phyloP scores from a whole-genome alignment of 805 yeast genomes.

The Saturnispora diversa region DNA sequence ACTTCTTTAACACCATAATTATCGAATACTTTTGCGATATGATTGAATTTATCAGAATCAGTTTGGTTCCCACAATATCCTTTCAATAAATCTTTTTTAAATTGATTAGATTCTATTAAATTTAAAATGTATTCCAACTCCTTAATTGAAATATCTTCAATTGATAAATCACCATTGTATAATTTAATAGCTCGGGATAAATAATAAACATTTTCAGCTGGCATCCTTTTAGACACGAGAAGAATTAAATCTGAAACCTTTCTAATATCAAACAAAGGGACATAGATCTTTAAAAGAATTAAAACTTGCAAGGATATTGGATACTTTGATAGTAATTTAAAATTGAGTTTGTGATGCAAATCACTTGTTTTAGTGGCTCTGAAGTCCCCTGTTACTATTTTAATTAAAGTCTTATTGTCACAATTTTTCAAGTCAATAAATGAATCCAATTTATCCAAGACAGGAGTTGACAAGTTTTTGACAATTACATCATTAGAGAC shows the following conservation, averaged over 20 bases:
- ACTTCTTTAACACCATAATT: no score
- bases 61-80: no score
- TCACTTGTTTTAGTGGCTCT: background rate
- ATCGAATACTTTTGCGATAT: no score
- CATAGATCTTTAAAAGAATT: conserved; percentile 2
- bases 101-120: conserved; percentile 2
- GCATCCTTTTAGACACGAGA: background rate
- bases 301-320: conserved; percentile 4
- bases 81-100: conserved; percentile 1
- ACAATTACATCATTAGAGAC: background rate
- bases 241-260: background rate
- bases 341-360: background rate
- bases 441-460: background rate
- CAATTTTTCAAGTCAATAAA: background rate
- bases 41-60: no score
- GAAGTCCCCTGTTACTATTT: background rate
- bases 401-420: background rate
- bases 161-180: background rate
- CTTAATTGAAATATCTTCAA: background rate
- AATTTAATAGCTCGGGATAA: background rate
- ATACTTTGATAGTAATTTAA: background rate
- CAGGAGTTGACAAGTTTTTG: background rate
- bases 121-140: background rate
- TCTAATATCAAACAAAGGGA: background rate
- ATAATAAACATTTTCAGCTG: background rate